phyloP scores from a whole-genome alignment of 163 green algal species.

The Chlamydomonas reinhardtii region DNA sequence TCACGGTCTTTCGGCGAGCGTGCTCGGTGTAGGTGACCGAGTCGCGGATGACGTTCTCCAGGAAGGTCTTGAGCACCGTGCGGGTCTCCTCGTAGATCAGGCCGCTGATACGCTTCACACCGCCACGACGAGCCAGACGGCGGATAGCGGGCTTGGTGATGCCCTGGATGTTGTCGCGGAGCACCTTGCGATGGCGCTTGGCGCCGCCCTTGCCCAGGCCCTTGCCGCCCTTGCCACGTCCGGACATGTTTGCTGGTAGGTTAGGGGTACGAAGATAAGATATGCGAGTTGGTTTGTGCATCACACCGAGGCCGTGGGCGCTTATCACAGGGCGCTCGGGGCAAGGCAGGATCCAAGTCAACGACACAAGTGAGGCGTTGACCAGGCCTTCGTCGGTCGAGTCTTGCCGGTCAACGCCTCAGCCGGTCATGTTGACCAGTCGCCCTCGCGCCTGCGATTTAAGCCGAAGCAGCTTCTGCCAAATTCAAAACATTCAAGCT shows the following conservation, averaged over 20 bases:
- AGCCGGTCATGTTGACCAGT: no score
- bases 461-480: no score
- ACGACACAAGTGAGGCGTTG: no score
- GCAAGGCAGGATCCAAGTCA: no score
- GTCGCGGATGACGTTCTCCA: conserved; percentile 97
- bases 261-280: no score
- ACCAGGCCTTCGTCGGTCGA: no score
- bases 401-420: not conserved
- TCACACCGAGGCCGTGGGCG: no score
- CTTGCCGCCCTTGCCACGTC: conserved; percentile 88
- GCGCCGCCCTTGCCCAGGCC: conserved; percentile 92
- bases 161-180: conserved; percentile 96
- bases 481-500: no score
- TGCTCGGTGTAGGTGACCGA: conserved; percentile 95
- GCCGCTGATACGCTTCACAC: conserved; percentile 90
- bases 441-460: no score
- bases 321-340: no score
- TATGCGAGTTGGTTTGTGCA: no score
- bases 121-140: conserved; percentile 85
- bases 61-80: conserved; percentile 94
- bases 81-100: conserved; percentile 96
- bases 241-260: conserved; percentile 48
- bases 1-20: conserved; percentile 88
- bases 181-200: conserved; percentile 94
- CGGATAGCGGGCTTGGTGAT: conserved; percentile 94